A percentile compares a stretch with the other conserved stretches of the same genome.
Evolutionary conservation across 495 filamentous ascomycete genomes (phyloP).

Genomic region (Pyronema domesticum): DNA sequence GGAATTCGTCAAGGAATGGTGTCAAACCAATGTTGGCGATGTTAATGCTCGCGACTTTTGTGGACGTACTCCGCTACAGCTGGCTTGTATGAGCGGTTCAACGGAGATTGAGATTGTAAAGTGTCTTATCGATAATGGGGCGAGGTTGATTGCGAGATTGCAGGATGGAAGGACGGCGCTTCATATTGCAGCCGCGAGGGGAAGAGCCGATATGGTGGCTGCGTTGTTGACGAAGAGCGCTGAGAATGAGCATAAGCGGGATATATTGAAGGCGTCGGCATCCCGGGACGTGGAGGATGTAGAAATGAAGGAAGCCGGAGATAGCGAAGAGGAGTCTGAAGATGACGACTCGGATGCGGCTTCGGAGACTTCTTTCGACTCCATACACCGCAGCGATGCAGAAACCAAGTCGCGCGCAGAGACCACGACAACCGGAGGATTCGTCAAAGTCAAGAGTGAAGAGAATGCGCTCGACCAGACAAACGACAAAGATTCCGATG

Average conservation of each 20-base stretch:
- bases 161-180: conserved; percentile 64
- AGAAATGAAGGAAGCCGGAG: conserved; percentile 15
- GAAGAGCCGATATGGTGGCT: conserved; percentile 47
- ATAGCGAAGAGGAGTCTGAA: conserved; percentile 25
- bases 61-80: conserved; percentile 62
- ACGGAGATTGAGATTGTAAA: conserved; percentile 53
- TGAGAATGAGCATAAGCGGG: conserved; percentile 36
- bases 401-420: conserved; percentile 21
- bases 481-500: conserved; percentile 46
- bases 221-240: conserved; percentile 51
- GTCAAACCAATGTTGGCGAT: conserved; percentile 40
- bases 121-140: conserved; percentile 50
- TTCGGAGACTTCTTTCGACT: conserved; percentile 31
- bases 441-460: conserved; percentile 37
- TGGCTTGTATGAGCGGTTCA: conserved; percentile 49
- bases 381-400: conserved; percentile 25
- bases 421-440: conserved; percentile 43
- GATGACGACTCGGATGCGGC: conserved; percentile 28
- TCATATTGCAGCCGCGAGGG: conserved; percentile 55
- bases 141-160: conserved; percentile 49
- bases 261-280: not conserved
- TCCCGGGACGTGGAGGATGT: conserved; percentile 4
- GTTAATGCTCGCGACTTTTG: conserved; percentile 55
- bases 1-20: conserved; percentile 48
- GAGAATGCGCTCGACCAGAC: conserved; percentile 23